phyloP scores from a whole-genome alignment of 495 filamentous ascomycete genomes.

The Xylaria sp. region DNA sequence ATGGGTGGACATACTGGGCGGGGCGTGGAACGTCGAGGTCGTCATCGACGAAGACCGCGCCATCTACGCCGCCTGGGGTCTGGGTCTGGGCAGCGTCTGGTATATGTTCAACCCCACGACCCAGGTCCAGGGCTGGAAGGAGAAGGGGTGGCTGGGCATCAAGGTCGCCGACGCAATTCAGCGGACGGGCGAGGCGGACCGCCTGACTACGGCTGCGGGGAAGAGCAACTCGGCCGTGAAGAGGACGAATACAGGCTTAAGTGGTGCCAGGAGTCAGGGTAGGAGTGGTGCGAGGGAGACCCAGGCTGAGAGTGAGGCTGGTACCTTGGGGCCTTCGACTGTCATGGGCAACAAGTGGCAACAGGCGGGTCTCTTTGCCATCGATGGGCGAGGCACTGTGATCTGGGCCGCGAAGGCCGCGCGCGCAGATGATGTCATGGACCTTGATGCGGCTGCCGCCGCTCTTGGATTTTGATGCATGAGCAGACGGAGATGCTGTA shows the following conservation, averaged over 20 bases:
- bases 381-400: slow-evolving; percentile 60
- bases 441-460: slow-evolving; percentile 56
- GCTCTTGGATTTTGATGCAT: slow-evolving; percentile 39
- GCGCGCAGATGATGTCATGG: slow-evolving; percentile 59
- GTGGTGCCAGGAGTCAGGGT: slow-evolving; percentile 8
- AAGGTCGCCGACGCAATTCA: slow-evolving; percentile 47
- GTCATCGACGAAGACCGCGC: slow-evolving; percentile 60
- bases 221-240: neutral
- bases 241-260: slow-evolving; percentile 19
- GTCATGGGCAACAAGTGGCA: slow-evolving; percentile 70
- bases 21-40: slow-evolving; percentile 53
- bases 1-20: slow-evolving; percentile 59
- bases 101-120: slow-evolving; percentile 57
- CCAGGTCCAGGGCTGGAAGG: slow-evolving; percentile 50
- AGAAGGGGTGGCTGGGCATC: slow-evolving; percentile 52
- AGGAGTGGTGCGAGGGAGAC: slow-evolving; percentile 24
- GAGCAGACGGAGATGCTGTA: neutral
- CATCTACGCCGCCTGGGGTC: slow-evolving; percentile 60
- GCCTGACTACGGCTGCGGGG: slow-evolving; percentile 6
- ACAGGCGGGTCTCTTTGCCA: slow-evolving; percentile 60
- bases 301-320: slow-evolving; percentile 27
- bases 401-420: slow-evolving; percentile 56
- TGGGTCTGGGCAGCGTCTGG: slow-evolving; percentile 56
- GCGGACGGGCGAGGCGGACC: slow-evolving; percentile 36
- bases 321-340: slow-evolving; percentile 45